Percentiles rank a stretch among this genome's conserved stretches.
Evolutionary conservation across 768 basidiomycete species (phyloP).

Genomic region (Rhodotorula graminis): DNA sequence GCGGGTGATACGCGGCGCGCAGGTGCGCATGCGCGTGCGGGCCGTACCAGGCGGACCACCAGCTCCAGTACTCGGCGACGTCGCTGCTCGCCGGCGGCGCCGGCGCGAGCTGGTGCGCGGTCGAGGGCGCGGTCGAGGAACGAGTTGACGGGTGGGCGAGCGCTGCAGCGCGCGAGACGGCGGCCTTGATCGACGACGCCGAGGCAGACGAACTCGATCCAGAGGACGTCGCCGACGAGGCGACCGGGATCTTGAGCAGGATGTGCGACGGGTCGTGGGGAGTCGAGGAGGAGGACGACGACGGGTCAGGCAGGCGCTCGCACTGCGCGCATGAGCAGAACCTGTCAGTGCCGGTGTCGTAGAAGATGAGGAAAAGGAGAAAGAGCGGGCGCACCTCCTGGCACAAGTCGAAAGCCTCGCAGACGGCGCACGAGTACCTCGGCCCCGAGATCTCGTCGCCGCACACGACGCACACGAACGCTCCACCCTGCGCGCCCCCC

Average conservation of each 20-base stretch:
- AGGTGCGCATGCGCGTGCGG: background rate
- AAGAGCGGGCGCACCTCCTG: background rate
- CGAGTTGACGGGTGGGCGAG: background rate
- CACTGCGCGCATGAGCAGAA: background rate
- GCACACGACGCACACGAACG: background rate
- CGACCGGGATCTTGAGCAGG: constrained; percentile 4
- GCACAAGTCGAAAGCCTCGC: constrained; percentile 1
- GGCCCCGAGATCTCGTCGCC: background rate
- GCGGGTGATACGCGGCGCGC: no score
- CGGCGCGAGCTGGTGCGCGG: background rate
- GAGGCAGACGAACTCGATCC: background rate
- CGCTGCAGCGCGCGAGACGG: background rate
- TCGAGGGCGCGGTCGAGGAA: background rate
- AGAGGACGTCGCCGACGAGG: no score
- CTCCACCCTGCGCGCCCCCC: no score
- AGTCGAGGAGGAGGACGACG: background rate
- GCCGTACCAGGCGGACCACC: background rate
- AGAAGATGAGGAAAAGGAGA: no score
- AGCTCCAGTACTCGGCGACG: background rate
- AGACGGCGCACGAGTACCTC: constrained; percentile 3
- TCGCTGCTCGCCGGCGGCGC: no score
- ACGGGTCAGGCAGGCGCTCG: background rate
- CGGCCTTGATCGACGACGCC: background rate
- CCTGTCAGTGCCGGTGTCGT: rapidly evolving
- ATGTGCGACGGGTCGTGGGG: background rate